Base-by-base conservation (phyloP, 1,139 yeast genomes). In the Hemisphaericaspora xylofermentans region DNA sequence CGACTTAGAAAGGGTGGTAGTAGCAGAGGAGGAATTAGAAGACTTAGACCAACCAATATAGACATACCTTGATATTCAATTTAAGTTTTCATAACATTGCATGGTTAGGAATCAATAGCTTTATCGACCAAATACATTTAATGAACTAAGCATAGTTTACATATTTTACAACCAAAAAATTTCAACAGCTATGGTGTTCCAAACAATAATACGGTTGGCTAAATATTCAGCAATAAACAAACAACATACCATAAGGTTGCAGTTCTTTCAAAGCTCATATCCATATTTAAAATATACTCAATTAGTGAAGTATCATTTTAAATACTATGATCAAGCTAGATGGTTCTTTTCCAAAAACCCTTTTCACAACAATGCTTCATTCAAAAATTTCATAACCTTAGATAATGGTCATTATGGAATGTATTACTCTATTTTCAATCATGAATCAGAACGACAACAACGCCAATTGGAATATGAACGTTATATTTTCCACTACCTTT, bases 361-460 rank as follows among this genome's bases (percentile, higher is more conserved):
- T 6, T 31, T 31, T 16, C 34, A 31, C n/a, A 6, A 31, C 19
- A 19, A 18, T 13, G 22, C 34, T 6, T 31, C 33, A 29, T 29
- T 29, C 15, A 29, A 16, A 7, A 50, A 56, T 30, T 65, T 58
- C 46, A 56, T 69, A 43, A 56, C 61, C 12, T 64, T 72, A 13
- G 67, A 64, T 37, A 50, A 56, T 28, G 78, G 77, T 13, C 77
- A 72, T 45, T 72, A 71, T 50, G 78, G 77, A 0, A 54, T 72
- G 33, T 72, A 72, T 50, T 72, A 61, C 45, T 61, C 74, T 7
- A 66, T 72, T 39, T 70, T 66, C 51, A 68, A 64, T 48, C 67
- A 64, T 36, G 77, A 72, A 43, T 33, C 48, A 8, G 51, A 49
- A 35, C 33, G 52, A 27, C 37, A 37, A 34, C 44, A 41, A 28